Percentiles rank a stretch among this genome's conserved stretches.
phyloP scores from a whole-genome alignment of 139 green algal genomes.

The Pseudopediastrum boryanum region DNA sequence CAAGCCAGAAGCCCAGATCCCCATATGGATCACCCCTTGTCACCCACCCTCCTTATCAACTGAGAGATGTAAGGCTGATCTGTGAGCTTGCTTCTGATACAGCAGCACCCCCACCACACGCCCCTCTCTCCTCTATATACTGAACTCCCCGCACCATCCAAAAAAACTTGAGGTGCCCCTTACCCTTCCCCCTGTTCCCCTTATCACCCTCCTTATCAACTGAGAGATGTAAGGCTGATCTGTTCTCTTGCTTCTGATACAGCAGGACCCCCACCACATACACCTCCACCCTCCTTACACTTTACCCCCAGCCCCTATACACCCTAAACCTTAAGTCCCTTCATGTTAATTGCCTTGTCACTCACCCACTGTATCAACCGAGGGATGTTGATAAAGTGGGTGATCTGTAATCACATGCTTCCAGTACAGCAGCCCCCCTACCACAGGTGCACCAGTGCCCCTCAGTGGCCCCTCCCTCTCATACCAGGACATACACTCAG shows the following conservation, averaged over 20 bases:
- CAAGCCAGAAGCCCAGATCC: too few species aligned
- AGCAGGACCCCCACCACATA: slow-evolving; percentile 91
- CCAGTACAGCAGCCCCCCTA: slow-evolving; percentile 95
- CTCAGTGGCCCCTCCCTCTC: slow-evolving; percentile 52
- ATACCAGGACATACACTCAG: slow-evolving; percentile 86
- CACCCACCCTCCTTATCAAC: slow-evolving; percentile 45
- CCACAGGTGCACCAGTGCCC: slow-evolving; percentile 67
- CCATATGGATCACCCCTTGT: too few species aligned
- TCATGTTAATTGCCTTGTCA: too few species aligned
- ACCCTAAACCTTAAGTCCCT: too few species aligned
- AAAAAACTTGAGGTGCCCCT: too few species aligned
- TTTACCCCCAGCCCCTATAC: too few species aligned
- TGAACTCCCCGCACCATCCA: too few species aligned
- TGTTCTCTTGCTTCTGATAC: slow-evolving; percentile 99
- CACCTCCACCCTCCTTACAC: too few species aligned
- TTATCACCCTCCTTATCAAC: slow-evolving; percentile 13
- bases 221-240: slow-evolving; percentile 50
- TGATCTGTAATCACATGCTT: slow-evolving; percentile 98
- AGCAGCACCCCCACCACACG: slow-evolving; percentile 89
- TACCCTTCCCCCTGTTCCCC: too few species aligned
- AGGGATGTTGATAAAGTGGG: slow-evolving; percentile 36
- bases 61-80: slow-evolving; percentile 38
- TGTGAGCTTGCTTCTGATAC: slow-evolving; percentile 96
- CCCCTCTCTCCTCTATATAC: slow-evolving; percentile 42
- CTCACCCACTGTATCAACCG: slow-evolving; percentile 27